phyloP scores from a whole-genome alignment of 192 early-diverging fungal species.

The Backusella australiensis region DNA sequence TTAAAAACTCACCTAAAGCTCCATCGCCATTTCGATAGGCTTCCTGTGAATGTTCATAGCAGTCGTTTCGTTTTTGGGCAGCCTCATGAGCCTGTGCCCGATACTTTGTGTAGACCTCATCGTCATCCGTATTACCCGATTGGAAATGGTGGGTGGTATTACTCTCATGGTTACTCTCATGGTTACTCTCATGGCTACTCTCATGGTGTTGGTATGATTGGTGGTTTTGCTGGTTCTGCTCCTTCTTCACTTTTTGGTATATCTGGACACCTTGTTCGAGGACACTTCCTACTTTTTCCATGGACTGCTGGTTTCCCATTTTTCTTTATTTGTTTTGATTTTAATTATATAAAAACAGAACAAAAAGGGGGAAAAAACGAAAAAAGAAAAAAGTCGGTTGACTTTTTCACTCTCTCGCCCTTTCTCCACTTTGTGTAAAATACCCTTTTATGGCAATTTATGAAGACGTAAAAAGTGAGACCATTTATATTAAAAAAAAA shows the following conservation, averaged over 20 bases:
- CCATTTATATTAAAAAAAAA: not conserved
- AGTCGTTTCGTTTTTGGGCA: constrained; percentile 47
- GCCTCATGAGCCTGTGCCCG: constrained; percentile 43
- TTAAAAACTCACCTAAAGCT: constrained; percentile 37
- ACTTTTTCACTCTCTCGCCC: not conserved
- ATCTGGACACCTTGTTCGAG: constrained; percentile 17
- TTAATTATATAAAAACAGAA: not conserved
- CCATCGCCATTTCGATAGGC: constrained; percentile 48
- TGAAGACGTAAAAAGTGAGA: not conserved
- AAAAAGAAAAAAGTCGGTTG: not conserved
- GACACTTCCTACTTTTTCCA: constrained; percentile 3
- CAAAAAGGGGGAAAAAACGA: not conserved
- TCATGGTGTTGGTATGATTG: constrained; percentile 9
- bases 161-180: not conserved
- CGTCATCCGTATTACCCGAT: constrained; percentile 18
- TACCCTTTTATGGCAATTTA: not conserved
- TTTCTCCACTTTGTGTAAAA: not conserved
- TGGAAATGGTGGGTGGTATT: not conserved
- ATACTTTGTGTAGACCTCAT: constrained; percentile 26
- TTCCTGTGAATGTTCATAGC: constrained; percentile 41
- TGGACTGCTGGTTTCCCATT: constrained; percentile 29
- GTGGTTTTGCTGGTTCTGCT: constrained; percentile 10
- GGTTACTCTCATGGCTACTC: not conserved
- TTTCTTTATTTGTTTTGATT: not conserved
- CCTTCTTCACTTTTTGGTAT: not conserved